These are phyloP conservation scores for Rhynchospora breviuscula DNA, from an alignment of 176 grass and related monocot genomes.

Conservation along the genomic window DNA sequence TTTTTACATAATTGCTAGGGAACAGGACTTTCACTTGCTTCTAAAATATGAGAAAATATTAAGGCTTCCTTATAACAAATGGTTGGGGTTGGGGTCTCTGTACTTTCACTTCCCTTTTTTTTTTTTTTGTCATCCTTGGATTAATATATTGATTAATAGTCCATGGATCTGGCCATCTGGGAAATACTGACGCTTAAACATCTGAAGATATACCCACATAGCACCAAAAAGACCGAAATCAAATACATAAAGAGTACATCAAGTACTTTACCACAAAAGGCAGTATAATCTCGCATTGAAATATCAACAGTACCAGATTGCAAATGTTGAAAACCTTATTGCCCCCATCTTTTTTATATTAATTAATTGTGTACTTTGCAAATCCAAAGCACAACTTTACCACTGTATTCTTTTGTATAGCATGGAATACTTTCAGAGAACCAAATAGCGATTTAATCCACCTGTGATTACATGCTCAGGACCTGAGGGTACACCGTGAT, in stretches of 20 bases:
- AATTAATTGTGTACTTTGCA: background rate
- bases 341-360: background rate
- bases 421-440: background rate
- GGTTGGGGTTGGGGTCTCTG: background rate
- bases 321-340: background rate
- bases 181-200: background rate
- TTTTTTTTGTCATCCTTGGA: background rate
- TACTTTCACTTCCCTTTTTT: background rate
- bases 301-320: too few species aligned
- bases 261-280: background rate
- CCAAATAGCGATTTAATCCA: background rate
- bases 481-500: background rate
- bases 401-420: background rate
- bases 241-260: background rate
- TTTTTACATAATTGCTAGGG: background rate
- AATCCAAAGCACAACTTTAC: background rate
- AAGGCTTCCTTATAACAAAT: background rate
- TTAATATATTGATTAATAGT: background rate
- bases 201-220: background rate
- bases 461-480: background rate
- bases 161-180: background rate
- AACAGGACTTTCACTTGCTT: background rate
- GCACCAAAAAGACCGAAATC: background rate
- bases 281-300: background rate
- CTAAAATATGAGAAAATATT: background rate